Evolutionary conservation across 352 stramenopile species (phyloP).

Genomic region (Phytophthora podocarpi): DNA sequence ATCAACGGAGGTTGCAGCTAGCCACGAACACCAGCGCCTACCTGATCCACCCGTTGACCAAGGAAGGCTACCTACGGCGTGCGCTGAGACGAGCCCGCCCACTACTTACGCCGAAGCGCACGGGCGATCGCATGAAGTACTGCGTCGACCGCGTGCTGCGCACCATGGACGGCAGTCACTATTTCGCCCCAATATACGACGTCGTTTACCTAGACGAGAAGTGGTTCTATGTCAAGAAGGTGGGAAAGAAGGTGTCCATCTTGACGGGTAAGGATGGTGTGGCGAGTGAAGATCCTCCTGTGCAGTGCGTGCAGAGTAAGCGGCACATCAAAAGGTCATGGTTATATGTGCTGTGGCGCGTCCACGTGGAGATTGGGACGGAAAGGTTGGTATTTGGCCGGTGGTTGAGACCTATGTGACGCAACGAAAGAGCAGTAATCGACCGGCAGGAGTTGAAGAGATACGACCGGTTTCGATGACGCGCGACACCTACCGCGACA

Average conservation of each 20-base stretch:
- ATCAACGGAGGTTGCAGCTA: not conserved
- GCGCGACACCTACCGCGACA: not conserved
- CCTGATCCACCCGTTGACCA: not conserved
- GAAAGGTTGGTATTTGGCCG: slow-evolving; percentile 5
- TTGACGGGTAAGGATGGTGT: not conserved
- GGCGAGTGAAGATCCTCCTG: not conserved
- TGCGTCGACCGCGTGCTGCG: not conserved
- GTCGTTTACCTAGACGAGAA: slow-evolving; percentile 9
- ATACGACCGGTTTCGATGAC: not conserved
- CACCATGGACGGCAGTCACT: not conserved
- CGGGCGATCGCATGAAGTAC: not conserved
- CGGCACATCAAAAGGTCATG: no score
- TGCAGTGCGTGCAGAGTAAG: slow-evolving; percentile 7
- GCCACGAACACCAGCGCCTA: not conserved
- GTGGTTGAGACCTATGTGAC: not conserved
- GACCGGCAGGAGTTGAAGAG: slow-evolving; percentile 1
- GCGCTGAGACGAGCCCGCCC: slow-evolving; percentile 4
- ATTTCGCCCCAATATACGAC: not conserved
- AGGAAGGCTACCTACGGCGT: slow-evolving; percentile 7
- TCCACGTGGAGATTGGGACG: not conserved
- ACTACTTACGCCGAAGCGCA: not conserved
- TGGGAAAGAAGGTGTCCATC: not conserved
- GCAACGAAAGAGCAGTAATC: not conserved
- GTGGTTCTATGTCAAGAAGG: slow-evolving; percentile 11
- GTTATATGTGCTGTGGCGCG: no score